phyloP scores from a whole-genome alignment of 768 basidiomycete genomes.

The Calvatia gigantea region DNA sequence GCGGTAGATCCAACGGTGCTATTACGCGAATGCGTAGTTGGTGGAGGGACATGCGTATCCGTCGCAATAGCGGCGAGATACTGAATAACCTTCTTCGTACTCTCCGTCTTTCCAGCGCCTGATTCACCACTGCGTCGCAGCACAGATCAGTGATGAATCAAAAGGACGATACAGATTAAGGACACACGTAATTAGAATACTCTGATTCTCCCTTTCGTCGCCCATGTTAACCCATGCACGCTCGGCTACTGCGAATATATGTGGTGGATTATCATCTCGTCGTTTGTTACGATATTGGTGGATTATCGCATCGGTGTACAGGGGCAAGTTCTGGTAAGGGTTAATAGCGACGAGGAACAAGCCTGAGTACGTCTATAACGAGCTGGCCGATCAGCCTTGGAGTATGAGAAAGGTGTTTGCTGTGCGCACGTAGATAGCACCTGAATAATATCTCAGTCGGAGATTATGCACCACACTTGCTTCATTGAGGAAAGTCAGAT shows the following conservation, averaged over 20 bases:
- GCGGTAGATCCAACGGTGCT: conserved; percentile 55
- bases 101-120: conserved; percentile 98
- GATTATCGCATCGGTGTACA: conserved; percentile 86
- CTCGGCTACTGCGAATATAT: conserved; percentile 96
- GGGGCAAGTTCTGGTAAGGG: conserved; percentile 88
- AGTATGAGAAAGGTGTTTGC: not conserved
- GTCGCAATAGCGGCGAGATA: conserved; percentile 97
- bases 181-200: conserved; percentile 94
- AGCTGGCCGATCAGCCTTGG: conserved; percentile 5
- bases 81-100: conserved; percentile 98
- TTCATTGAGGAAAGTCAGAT: conserved; percentile 96
- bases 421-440: conserved; percentile 86
- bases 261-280: conserved; percentile 90
- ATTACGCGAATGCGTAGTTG: conserved; percentile 63
- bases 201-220: conserved; percentile 95
- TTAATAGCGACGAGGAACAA: conserved; percentile 98
- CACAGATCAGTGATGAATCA: conserved; percentile 11
- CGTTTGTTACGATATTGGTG: conserved; percentile 89
- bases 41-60: conserved; percentile 56
- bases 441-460: conserved; percentile 84
- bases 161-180: not conserved
- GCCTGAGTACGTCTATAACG: conserved; percentile 81
- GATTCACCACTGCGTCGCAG: conserved; percentile 88
- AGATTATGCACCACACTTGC: conserved; percentile 99
- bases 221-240: conserved; percentile 99